Conservation (phyloP, 1,284 basidiomycete genomes). For the Ustilago shanxiensis region DNA sequence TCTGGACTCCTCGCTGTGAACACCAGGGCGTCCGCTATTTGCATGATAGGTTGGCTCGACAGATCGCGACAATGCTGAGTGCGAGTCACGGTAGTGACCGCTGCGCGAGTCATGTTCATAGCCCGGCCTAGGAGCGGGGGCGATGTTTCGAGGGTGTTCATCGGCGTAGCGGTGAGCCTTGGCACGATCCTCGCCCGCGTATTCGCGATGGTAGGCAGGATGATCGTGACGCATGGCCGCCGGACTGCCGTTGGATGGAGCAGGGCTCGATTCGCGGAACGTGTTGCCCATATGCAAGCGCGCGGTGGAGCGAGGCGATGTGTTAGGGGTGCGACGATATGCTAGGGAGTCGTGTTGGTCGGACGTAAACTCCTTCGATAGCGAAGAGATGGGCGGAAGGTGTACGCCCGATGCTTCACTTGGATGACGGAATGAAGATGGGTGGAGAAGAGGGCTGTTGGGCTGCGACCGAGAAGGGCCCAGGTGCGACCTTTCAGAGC, state of each 20-base stretch:
- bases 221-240: slow-evolving; percentile 44
- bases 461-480: slow-evolving; percentile 49
- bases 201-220: slow-evolving; percentile 33
- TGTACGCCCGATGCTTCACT: slow-evolving; percentile 32
- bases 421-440: slow-evolving; percentile 40
- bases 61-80: slow-evolving; percentile 13
- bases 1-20: slow-evolving; percentile 11
- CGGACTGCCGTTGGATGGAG: slow-evolving; percentile 39
- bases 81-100: slow-evolving; percentile 15
- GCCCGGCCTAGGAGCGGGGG: slow-evolving; percentile 27
- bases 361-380: slow-evolving; percentile 39
- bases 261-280: slow-evolving; percentile 45
- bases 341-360: slow-evolving; percentile 35
- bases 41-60: slow-evolving; percentile 27
- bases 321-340: slow-evolving; percentile 39
- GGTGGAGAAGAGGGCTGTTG: slow-evolving; percentile 42
- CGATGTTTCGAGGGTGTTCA: slow-evolving; percentile 37
- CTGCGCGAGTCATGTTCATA: slow-evolving; percentile 33
- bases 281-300: slow-evolving; percentile 52
- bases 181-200: slow-evolving; percentile 32
- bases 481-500: slow-evolving; percentile 43
- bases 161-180: slow-evolving; percentile 36
- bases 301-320: slow-evolving; percentile 36
- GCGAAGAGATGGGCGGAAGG: slow-evolving; percentile 48
- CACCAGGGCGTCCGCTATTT: slow-evolving; percentile 20